Percentiles rank a stretch among this genome's conserved stretches.
These are phyloP conservation scores for Leccinum olivaceopallidum DNA, from an alignment of 768 basidiomycete species.

Conservation along the genomic window DNA sequence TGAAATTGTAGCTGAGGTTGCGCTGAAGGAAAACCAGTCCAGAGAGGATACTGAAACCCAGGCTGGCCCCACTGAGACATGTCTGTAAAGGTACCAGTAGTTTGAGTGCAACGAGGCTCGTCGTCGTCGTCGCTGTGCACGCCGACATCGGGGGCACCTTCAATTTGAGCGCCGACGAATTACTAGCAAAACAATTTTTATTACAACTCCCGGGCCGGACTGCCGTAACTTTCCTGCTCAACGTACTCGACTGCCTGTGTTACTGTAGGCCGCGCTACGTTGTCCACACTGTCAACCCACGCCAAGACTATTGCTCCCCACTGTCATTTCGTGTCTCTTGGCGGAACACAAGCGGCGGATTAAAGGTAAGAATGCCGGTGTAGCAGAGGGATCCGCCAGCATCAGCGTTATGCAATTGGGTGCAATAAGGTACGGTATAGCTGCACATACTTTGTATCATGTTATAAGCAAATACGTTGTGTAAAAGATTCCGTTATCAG, in stretches of 20 bases:
- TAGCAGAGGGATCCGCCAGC: background rate
- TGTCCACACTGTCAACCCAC: background rate
- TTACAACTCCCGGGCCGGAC: too few relatives aligned
- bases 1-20: slow-evolving; percentile 50
- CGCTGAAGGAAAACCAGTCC: slow-evolving; percentile 59
- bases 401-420: background rate
- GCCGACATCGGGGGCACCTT: slow-evolving; percentile 9
- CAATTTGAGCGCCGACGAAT: background rate
- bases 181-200: too few relatives aligned
- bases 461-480: background rate
- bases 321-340: slow-evolving; percentile 9
- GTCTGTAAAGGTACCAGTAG: slow-evolving; percentile 16
- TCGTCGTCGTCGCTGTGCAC: slow-evolving; percentile 1
- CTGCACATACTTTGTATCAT: background rate
- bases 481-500: too few relatives aligned
- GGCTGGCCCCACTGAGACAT: slow-evolving; percentile 83
- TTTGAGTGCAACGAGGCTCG: background rate
- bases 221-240: too few relatives aligned
- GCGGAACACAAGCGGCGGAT: slow-evolving; percentile 1
- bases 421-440: background rate
- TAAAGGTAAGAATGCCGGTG: background rate
- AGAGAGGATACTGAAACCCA: slow-evolving; percentile 71
- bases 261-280: too few relatives aligned
- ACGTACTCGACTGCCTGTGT: too few relatives aligned
- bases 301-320: too few relatives aligned